Conservation (phyloP, 2,329 filamentous ascomycete species). For the Penicillium sp. region DNA sequence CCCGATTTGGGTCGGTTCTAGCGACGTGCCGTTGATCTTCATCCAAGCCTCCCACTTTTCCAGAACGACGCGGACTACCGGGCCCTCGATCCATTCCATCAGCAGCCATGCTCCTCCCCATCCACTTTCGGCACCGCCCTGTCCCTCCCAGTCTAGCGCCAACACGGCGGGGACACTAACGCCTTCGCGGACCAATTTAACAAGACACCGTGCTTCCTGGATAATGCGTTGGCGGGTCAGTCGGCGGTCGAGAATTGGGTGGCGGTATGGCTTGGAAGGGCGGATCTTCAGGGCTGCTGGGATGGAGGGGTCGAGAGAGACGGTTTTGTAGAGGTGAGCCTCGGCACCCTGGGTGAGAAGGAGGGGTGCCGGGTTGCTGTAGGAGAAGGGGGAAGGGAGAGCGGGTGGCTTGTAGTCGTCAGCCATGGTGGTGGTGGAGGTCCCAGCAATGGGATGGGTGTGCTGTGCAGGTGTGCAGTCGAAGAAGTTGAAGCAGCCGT, state of each 20-base stretch:
- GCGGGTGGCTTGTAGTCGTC: constrained; percentile 32
- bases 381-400: constrained; percentile 64
- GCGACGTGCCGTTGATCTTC: constrained; percentile 33
- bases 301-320: constrained; percentile 65
- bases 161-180: constrained; percentile 80
- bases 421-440: constrained; percentile 11
- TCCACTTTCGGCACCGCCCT: constrained; percentile 50
- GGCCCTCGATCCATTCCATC: constrained; percentile 80
- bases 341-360: constrained; percentile 94
- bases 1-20: constrained; percentile 30
- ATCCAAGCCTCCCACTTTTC: constrained; percentile 64
- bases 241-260: constrained; percentile 81
- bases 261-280: constrained; percentile 85
- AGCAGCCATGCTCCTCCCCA: constrained; percentile 75
- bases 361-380: constrained; percentile 59
- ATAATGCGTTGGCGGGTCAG: constrained; percentile 84
- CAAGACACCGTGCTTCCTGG: constrained; percentile 81
- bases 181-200: constrained; percentile 73
- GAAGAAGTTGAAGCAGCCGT: not conserved
- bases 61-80: constrained; percentile 65
- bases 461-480: no score
- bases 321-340: constrained; percentile 85
- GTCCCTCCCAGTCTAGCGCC: constrained; percentile 60
- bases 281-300: constrained; percentile 87
- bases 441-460: no score